phyloP scores from a whole-genome alignment of 2,329 filamentous ascomycete species.

The Diaporthe humulicola region DNA sequence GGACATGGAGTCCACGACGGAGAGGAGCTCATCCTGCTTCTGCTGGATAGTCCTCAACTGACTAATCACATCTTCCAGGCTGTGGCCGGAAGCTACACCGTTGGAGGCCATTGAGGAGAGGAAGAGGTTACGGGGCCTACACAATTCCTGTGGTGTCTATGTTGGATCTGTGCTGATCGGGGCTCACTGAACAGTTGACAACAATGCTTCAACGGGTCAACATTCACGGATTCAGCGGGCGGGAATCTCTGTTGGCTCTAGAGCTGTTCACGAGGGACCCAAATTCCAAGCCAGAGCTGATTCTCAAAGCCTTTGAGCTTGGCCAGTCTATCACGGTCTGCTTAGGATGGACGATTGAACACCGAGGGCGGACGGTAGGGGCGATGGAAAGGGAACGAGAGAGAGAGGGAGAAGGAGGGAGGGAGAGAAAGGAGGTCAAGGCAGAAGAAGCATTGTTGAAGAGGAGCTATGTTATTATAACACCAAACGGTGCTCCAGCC shows the following conservation, averaged over 20 bases:
- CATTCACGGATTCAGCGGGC: conserved; percentile 6
- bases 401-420: neutral
- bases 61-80: conserved; percentile 40
- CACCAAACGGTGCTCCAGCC: conserved; percentile 11
- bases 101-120: conserved; percentile 35
- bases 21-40: conserved; percentile 40
- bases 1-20: conserved; percentile 39
- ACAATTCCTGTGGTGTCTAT: conserved; percentile 17
- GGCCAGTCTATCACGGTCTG: conserved; percentile 16
- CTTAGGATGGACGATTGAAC: neutral
- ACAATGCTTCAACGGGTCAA: conserved; percentile 10
- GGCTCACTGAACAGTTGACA: conserved; percentile 23
- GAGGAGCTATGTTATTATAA: conserved; percentile 33
- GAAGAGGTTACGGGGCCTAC: conserved; percentile 25
- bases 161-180: conserved; percentile 10
- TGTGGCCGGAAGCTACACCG: conserved; percentile 31
- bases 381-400: neutral
- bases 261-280: conserved; percentile 18
- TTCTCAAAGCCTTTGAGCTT: conserved; percentile 1
- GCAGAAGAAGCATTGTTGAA: neutral
- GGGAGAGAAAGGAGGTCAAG: neutral
- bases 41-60: conserved; percentile 39
- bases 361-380: neutral
- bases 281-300: conserved; percentile 9
- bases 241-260: conserved; percentile 13